Conservation (phyloP, 352 stramenopile species). For the Elongisporangium senticosum region DNA sequence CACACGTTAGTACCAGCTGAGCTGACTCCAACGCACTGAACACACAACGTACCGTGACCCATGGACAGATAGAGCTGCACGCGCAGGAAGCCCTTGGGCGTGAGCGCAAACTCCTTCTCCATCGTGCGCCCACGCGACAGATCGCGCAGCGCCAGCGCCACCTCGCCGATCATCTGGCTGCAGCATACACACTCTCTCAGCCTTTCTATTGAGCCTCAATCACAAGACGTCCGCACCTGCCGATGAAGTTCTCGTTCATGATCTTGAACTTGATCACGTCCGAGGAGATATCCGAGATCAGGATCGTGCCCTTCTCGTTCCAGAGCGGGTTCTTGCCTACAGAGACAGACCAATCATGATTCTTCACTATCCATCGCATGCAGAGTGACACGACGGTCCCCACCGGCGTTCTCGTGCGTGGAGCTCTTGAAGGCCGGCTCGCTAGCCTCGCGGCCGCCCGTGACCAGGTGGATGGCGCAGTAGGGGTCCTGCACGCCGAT, state of each 20-base stretch:
- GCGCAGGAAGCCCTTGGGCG: conserved; percentile 61
- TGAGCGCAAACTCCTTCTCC: conserved; percentile 75
- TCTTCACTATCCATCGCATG: neutral
- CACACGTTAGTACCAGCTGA: neutral
- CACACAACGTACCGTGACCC: conserved; percentile 39
- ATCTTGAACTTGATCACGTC: conserved; percentile 67
- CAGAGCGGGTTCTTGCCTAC: conserved; percentile 54
- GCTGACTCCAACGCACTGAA: neutral
- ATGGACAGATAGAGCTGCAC: conserved; percentile 68
- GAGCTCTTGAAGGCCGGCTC: conserved; percentile 64
- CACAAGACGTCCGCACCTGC: conserved; percentile 34
- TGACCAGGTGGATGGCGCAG: conserved; percentile 55
- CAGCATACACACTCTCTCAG: neutral
- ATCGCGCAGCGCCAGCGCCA: conserved; percentile 60
- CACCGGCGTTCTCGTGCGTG: conserved; percentile 69
- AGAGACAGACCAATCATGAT: conserved; percentile 1
- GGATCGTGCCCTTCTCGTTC: conserved; percentile 71
- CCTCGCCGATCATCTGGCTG: conserved; percentile 68
- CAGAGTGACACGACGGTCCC: neutral
- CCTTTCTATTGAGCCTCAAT: neutral
- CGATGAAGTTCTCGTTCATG: conserved; percentile 77
- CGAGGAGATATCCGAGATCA: conserved; percentile 60
- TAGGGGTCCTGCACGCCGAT: conserved; percentile 74
- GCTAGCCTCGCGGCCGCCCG: conserved; percentile 38
- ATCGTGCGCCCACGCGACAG: conserved; percentile 68